These are phyloP conservation scores for Penicillium goetzii DNA, from an alignment of 495 filamentous ascomycete species.

Conservation along the genomic window DNA sequence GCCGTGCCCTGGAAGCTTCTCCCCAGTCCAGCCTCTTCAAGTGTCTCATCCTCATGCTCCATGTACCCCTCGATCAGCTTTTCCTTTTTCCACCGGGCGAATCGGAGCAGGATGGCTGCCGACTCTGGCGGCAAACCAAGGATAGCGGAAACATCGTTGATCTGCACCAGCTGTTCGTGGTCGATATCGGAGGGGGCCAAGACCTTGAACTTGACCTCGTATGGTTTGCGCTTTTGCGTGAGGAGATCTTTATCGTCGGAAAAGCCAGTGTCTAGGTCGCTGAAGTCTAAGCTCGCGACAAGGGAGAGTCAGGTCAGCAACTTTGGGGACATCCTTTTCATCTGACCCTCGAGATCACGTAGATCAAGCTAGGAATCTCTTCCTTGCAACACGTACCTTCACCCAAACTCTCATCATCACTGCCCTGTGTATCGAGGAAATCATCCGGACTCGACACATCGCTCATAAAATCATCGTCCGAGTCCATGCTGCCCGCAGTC, in stretches of 20 bases:
- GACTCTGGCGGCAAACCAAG: constrained; percentile 85
- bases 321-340: not conserved
- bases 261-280: constrained; percentile 77
- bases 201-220: constrained; percentile 84
- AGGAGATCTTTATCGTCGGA: constrained; percentile 75
- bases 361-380: not conserved
- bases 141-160: constrained; percentile 87
- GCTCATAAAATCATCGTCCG: constrained; percentile 95
- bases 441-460: constrained; percentile 78
- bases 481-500: constrained; percentile 72
- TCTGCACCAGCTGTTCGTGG: constrained; percentile 76
- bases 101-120: constrained; percentile 83
- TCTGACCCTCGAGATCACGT: not conserved
- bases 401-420: constrained; percentile 77
- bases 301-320: not conserved
- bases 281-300: constrained; percentile 59
- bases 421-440: constrained; percentile 67
- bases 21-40: constrained; percentile 87
- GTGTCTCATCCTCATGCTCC: constrained; percentile 73
- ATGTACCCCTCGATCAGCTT: constrained; percentile 92
- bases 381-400: constrained; percentile 61
- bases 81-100: constrained; percentile 94
- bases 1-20: constrained; percentile 63
- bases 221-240: constrained; percentile 69
- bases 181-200: constrained; percentile 79